Base-by-base conservation (phyloP, 2,329 filamentous ascomycete species). In the Xylaria hypoxylon region DNA sequence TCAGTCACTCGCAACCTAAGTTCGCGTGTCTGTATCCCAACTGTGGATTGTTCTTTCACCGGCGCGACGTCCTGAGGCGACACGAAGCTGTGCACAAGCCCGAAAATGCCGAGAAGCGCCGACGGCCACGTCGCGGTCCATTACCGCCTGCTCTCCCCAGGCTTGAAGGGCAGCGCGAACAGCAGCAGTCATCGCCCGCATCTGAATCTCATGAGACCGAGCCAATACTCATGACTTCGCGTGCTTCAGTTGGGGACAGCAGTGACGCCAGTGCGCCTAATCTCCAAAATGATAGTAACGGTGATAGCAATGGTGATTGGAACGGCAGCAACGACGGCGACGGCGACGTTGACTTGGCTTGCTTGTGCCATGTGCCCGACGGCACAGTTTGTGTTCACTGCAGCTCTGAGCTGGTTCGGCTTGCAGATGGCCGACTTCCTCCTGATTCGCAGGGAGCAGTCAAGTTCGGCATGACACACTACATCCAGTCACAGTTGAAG, bases 381-480 rank as follows among this genome's bases (percentile, higher is more conserved):
- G 64, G 64, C 45, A 65, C 64, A 5, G 64, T 62, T 3, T 65
- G 64, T 15, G 45, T 40, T 24, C 5, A 26, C n/a, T 65, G 64
- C 31, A 65, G 45, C 53, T 33, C 59, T 5, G 59, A 58, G 52
- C 22, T 65, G 5, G 24, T 62, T 13, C 64, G 64, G n/a, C 58
- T 65, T 10, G 28, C 59, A 8, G 52, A 62, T 5, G 64, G 64
- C 17, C 64, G 64, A 7, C 40, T 65, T 10, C 13, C 52, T 3
- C 7, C 47, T 2, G 59, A 44, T 17, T 65, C 64, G 4, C 45
- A 65, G 19, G 52, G 15, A 8, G 47, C 57, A 6, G 58, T 65
- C 47, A 62, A 58, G n/a, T 65, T 65, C 53, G 62, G 64, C 26
- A 62, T 62, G 47, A 65, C 64, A 6, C 64, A 65, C 24, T 65